These are phyloP conservation scores for Sedum album DNA, from an alignment of 164 flowering plant species.

Conservation along the genomic window DNA sequence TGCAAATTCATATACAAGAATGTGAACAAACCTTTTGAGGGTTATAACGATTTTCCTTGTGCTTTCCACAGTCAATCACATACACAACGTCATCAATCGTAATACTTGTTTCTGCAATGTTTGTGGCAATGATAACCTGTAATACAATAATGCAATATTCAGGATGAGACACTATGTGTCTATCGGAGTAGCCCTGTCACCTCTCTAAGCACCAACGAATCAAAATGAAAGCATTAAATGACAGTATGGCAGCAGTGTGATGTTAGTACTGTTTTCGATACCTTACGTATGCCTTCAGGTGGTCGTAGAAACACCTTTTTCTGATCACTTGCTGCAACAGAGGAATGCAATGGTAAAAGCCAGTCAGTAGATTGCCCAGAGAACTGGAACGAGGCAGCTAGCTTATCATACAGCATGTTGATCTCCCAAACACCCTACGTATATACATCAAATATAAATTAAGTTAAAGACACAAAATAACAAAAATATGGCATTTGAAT, in stretches of 20 bases:
- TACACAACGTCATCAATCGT: constrained; percentile 93
- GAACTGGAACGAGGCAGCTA: constrained; percentile 68
- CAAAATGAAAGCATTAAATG: not conserved
- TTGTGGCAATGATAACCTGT: constrained; percentile 85
- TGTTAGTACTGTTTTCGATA: constrained; percentile 11
- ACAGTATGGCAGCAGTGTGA: not conserved
- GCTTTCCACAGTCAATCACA: constrained; percentile 88
- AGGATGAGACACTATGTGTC: not conserved
- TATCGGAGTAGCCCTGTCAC: not conserved
- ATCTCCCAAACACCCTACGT: constrained; percentile 81
- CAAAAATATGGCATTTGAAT: not conserved
- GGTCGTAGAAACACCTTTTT: constrained; percentile 64
- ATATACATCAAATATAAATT: constrained; percentile 1
- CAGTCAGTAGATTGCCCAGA: constrained; percentile 71
- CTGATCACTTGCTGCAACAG: constrained; percentile 68
- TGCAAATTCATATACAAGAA: not conserved
- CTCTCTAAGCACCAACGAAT: not conserved
- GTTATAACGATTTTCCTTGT: constrained; percentile 86
- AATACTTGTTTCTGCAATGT: constrained; percentile 93
- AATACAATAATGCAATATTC: constrained; percentile 8
- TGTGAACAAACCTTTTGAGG: constrained; percentile 62
- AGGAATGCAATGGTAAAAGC: constrained; percentile 87
- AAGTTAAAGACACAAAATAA: not conserved
- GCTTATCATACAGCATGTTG: constrained; percentile 46
- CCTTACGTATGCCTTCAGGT: constrained; percentile 76